These are phyloP conservation scores for Trichoderma gamsii DNA, from an alignment of 495 filamentous ascomycete genomes.

Conservation along the genomic window DNA sequence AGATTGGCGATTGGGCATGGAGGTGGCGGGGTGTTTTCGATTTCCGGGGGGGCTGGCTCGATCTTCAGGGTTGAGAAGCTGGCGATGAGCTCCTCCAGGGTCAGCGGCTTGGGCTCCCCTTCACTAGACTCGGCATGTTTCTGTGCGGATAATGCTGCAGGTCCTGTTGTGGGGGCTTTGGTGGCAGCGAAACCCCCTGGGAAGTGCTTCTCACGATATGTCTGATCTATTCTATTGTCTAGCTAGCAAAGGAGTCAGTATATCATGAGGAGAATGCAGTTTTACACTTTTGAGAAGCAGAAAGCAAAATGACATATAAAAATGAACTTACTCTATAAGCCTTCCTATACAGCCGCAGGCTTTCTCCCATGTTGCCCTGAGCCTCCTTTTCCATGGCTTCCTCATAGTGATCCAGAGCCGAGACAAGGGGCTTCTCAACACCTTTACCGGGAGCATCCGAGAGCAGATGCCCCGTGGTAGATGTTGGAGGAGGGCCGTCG, in stretches of 20 bases:
- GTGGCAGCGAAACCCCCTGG: background rate
- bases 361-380: conserved; percentile 81
- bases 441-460: conserved; percentile 20
- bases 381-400: conserved; percentile 82
- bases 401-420: conserved; percentile 91
- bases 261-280: background rate
- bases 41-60: conserved; percentile 40
- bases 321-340: conserved; percentile 65
- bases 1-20: conserved; percentile 73
- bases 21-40: conserved; percentile 60
- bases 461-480: background rate
- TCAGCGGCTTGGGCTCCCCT: conserved; percentile 25
- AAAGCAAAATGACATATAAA: background rate
- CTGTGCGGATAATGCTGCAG: background rate
- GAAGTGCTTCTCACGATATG: conserved; percentile 17
- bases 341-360: conserved; percentile 79
- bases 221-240: conserved; percentile 6
- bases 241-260: background rate
- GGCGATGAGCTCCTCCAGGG: conserved; percentile 63
- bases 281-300: background rate
- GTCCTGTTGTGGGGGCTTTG: background rate
- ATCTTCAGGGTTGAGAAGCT: conserved; percentile 67
- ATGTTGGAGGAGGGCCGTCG: conserved; percentile 27
- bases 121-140: background rate
- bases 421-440: conserved; percentile 50